Percentiles rank a stretch among this genome's conserved stretches.
These are phyloP conservation scores for Zhuliangozyma blackwelliae DNA, from an alignment of 1,139 yeast genomes.

Conservation along the genomic window DNA sequence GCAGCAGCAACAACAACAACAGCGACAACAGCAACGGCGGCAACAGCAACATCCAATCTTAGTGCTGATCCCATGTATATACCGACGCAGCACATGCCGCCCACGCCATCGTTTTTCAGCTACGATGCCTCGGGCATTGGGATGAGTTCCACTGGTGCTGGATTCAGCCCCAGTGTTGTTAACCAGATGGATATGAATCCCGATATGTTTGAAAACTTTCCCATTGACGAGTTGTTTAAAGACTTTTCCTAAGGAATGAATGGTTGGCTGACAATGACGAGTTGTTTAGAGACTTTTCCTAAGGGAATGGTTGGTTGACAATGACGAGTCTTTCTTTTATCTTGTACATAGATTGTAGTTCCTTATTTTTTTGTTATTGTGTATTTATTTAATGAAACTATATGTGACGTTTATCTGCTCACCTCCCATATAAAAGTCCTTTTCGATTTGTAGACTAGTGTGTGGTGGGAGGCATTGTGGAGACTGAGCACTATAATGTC, in stretches of 20 bases:
- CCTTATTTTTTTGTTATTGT: too few species aligned
- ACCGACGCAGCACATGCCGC: too few species aligned
- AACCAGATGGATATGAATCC: background rate
- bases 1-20: too few species aligned
- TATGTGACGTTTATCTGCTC: background rate
- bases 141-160: conserved; percentile 1
- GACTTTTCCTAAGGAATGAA: conserved; percentile 9
- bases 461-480: conserved; percentile 4
- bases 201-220: conserved; percentile 12
- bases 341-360: too few species aligned
- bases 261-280: too few species aligned
- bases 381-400: too few species aligned
- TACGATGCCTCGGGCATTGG: too few species aligned
- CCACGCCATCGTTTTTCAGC: background rate
- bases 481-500: conserved; percentile 1
- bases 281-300: conserved; percentile 11
- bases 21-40: too few species aligned
- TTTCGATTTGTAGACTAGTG: conserved; percentile 1
- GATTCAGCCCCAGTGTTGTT: background rate
- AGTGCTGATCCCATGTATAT: background rate
- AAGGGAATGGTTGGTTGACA: too few species aligned
- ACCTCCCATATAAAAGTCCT: conserved; percentile 2
- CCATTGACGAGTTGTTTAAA: conserved; percentile 13
- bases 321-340: conserved; percentile 14
- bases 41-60: too few species aligned